These are phyloP conservation scores for Carex arenaria DNA, from an alignment of 202 grass and related monocot genomes.

Conservation along the genomic window DNA sequence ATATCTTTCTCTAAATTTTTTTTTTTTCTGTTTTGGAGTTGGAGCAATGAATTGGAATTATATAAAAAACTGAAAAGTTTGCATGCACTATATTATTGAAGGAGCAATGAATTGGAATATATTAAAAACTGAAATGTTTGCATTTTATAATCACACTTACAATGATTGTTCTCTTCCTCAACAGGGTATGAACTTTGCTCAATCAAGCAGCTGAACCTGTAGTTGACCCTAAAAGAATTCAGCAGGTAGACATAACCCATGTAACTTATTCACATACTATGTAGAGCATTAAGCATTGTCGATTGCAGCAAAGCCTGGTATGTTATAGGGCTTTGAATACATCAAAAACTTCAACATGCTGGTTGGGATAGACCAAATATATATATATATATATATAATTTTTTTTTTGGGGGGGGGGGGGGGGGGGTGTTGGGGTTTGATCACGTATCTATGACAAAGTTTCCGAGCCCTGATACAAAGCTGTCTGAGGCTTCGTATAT, in stretches of 20 bases:
- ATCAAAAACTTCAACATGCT: neutral
- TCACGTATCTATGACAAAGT: neutral
- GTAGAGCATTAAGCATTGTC: neutral
- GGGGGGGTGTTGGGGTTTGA: too few species aligned
- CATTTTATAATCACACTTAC: slow-evolving; percentile 12
- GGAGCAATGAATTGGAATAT: too few species aligned
- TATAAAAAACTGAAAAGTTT: too few species aligned
- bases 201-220: slow-evolving; percentile 48
- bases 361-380: neutral
- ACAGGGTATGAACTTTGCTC: slow-evolving; percentile 69
- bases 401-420: neutral
- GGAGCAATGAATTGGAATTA: too few species aligned
- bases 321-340: neutral
- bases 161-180: slow-evolving; percentile 16
- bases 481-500: neutral
- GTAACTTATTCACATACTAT: neutral
- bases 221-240: slow-evolving; percentile 60
- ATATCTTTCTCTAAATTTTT: too few species aligned
- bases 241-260: slow-evolving; percentile 38
- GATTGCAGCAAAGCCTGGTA: neutral
- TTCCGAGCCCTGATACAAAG: neutral
- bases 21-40: too few species aligned
- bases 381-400: too few species aligned
- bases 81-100: too few species aligned
- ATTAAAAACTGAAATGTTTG: too few species aligned